These are phyloP conservation scores for Colletotrichum sp. DNA, from an alignment of 2,329 filamentous ascomycete species.

Conservation along the genomic window DNA sequence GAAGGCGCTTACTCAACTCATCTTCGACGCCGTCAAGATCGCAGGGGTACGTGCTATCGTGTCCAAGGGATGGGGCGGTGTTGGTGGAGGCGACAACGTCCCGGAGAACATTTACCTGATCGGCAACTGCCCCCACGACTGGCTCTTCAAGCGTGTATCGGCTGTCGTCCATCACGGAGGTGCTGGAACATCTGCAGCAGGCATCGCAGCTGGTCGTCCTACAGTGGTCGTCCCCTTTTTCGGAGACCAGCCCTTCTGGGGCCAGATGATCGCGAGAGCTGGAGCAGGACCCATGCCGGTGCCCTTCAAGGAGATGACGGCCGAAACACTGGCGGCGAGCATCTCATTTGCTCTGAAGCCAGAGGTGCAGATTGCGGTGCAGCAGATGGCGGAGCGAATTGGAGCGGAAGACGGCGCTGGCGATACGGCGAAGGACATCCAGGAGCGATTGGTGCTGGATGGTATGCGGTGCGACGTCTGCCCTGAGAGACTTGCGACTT, in stretches of 20 bases:
- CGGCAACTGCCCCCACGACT: slow-evolving; percentile 71
- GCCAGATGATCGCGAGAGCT: slow-evolving; percentile 64
- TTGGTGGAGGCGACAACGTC: slow-evolving; percentile 56
- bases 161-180: slow-evolving; percentile 70
- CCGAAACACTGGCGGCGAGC: slow-evolving; percentile 57
- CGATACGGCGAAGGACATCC: slow-evolving; percentile 58
- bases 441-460: slow-evolving; percentile 58
- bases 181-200: slow-evolving; percentile 69
- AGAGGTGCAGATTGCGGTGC: slow-evolving; percentile 41
- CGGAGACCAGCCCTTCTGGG: slow-evolving; percentile 72
- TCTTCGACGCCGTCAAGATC: slow-evolving; percentile 62
- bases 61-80: slow-evolving; percentile 68
- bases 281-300: slow-evolving; percentile 65
- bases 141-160: slow-evolving; percentile 65
- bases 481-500: slow-evolving; percentile 63
- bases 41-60: slow-evolving; percentile 65
- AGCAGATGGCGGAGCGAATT: slow-evolving; percentile 56
- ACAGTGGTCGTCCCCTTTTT: slow-evolving; percentile 73
- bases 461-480: slow-evolving; percentile 63
- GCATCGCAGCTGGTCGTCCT: slow-evolving; percentile 62
- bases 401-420: slow-evolving; percentile 58
- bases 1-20: slow-evolving; percentile 58
- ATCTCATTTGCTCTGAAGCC: slow-evolving; percentile 58
- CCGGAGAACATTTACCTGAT: slow-evolving; percentile 63
- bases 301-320: slow-evolving; percentile 62